Base-by-base conservation (phyloP, 148 eudicot species). In the Fagopyrum esculentum region DNA sequence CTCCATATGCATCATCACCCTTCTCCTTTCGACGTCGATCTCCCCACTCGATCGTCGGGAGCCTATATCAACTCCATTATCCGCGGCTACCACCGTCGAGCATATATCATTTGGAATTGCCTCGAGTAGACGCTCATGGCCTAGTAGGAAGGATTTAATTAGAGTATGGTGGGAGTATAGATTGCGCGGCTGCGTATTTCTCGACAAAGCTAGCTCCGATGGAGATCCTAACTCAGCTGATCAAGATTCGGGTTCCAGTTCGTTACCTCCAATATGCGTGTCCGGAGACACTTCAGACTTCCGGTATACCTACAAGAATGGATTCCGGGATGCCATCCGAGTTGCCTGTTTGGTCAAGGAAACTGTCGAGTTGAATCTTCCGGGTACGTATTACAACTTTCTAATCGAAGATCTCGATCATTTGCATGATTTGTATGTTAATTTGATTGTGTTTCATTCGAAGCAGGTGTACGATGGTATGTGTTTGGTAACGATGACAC, bases 401-500 rank as follows among this genome's bases (percentile, higher is more conserved):
- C 40, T 35, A 2, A 35, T 35, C 40, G 40, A 35, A 35, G 40
- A 35, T 1, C 3, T 35, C 40, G 40, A 35, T 35, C 26, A 35
- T 35, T 35, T 35, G 40, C 40, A 22, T 22, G 26, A 22, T 22
- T 22, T 22, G 26, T 22, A 22, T 22, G 26, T 22, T 22, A 22
- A 22, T 22, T 35, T 35, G 40, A 35, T 35, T 35, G 26, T 35
- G 40, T 35, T 35, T 35, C 40, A 35, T 35, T 10, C 15, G 15
- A 4, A 2, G 10, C 76, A 1, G 79, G 74, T 3, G 80, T 87
- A 2, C 45, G 88, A 12, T 89, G 96, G 98, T 90, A 73, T 15
- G 83, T 90, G 5, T 87, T 85, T 49, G 96, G 93, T 16, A 91
- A 90, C 47, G 96, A 93, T 29, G 98, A 92, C 26, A 92, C 98